Evolutionary conservation across 306 rosid genomes (phyloP), one percentile per base, ranked within the genome.

Genomic region (Inga oerstediana): DNA sequence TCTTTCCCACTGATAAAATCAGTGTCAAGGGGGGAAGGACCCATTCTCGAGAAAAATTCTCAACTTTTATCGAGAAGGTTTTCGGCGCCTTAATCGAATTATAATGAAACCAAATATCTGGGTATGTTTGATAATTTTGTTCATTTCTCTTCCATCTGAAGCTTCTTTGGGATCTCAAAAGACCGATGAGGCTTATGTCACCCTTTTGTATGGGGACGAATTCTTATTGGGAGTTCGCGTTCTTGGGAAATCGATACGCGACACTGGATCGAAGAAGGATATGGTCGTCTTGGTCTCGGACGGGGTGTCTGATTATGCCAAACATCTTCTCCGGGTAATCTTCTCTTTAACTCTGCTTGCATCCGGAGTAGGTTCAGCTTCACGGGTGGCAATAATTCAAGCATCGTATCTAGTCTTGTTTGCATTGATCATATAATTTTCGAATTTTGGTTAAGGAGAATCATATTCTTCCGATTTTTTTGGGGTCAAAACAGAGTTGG

Each of bases 241-340:
- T 81, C 93, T 97, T 20, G 99, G 99, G 1, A 97, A 92, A 82
- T 97, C 99, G 51, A 91, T 97, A 20, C 93, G 97, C 52, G 89
- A 92, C 86, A 90, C 95, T 75, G 91, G 97, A 82, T 89, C 98
- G 82, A 83, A 62, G 56, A 94, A 92, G 91, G 97, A 91, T 72
- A 92, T 97, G 99, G 98, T 97, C 39, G 99, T 79, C 10, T 88
- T 97, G 85, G 91, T 97, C 86, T 97, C 99, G 13, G 98, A 97
- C 82, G 99, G 99, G 8, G 98, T 97, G 24, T 97, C 99, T 48
- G 85, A 89, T 74, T 94, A 82, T 85, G 99, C 99, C 79, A 87
- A 83, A 86, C 87, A 58, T 72, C 97, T 97, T 79, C 92, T 96
- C 52, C 74, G 79, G 96, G 99, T 95, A n/a, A 74, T 16, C 41